Evolutionary conservation across 2,329 filamentous ascomycete genomes (phyloP).

Genomic region (Pyrenophora seminiperda): DNA sequence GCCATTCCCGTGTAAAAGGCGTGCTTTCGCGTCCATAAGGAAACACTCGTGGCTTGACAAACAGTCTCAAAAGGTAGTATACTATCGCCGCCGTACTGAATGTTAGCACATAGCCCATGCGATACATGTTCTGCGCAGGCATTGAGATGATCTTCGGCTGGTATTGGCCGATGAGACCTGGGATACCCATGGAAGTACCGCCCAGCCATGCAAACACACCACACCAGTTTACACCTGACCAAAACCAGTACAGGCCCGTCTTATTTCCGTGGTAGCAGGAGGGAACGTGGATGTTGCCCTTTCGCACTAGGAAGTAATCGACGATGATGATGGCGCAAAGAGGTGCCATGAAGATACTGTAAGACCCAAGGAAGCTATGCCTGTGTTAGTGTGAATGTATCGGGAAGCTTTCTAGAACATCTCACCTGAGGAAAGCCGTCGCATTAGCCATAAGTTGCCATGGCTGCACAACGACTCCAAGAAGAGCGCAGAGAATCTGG

Average conservation of each 20-base stretch:
- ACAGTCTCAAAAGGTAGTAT: slow-evolving; percentile 30
- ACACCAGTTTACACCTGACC: slow-evolving; percentile 40
- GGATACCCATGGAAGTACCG: slow-evolving; percentile 42
- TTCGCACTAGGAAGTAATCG: slow-evolving; percentile 48
- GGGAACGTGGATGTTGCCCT: slow-evolving; percentile 51
- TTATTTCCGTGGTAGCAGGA: slow-evolving; percentile 42
- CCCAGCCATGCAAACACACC: slow-evolving; percentile 40
- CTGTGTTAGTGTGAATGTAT: slow-evolving; percentile 3
- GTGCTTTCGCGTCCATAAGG: slow-evolving; percentile 27
- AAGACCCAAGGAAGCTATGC: slow-evolving; percentile 50
- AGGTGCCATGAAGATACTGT: slow-evolving; percentile 52
- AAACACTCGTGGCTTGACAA: slow-evolving; percentile 26
- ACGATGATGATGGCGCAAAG: slow-evolving; percentile 48
- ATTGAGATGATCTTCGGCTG: slow-evolving; percentile 40
- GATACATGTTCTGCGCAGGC: slow-evolving; percentile 44
- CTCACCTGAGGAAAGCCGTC: slow-evolving; percentile 44
- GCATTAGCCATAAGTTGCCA: slow-evolving; percentile 53
- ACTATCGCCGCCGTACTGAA: slow-evolving; percentile 36
- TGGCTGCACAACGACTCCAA: slow-evolving; percentile 47
- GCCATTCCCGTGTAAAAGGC: slow-evolving; percentile 24
- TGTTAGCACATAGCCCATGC: slow-evolving; percentile 44
- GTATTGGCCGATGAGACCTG: slow-evolving; percentile 40
- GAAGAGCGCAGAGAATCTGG: slow-evolving; percentile 49
- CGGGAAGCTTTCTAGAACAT: too few species aligned
- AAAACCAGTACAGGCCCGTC: slow-evolving; percentile 39